A percentile compares a stretch with the other conserved stretches of the same genome.
Evolutionary conservation across 2,329 filamentous ascomycete species (phyloP).

Genomic region (Talaromyces amestolkiae): DNA sequence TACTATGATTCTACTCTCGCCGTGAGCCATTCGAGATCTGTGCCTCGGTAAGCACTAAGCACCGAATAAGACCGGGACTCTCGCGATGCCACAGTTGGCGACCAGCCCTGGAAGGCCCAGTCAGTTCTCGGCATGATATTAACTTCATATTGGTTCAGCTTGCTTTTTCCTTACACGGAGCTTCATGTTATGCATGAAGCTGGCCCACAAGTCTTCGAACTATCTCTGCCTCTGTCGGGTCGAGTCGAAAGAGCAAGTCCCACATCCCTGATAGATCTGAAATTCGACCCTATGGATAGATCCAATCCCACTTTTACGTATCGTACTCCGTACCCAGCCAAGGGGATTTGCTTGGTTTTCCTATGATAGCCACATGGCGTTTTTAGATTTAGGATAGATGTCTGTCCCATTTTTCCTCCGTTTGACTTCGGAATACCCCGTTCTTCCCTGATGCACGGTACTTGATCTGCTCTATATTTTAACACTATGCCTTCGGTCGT

Average conservation of each 20-base stretch:
- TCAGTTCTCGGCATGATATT: neutral
- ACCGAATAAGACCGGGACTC: neutral
- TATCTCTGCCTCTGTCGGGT: neutral
- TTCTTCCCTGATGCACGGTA: neutral
- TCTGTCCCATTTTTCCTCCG: neutral
- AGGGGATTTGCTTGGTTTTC: neutral
- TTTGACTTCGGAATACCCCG: neutral
- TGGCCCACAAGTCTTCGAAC: neutral
- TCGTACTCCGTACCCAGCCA: neutral
- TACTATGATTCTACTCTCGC: neutral
- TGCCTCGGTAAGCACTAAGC: neutral
- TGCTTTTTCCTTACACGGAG: neutral
- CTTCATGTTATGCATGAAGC: neutral
- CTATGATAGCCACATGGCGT: neutral
- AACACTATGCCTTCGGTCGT: neutral
- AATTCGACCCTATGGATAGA: neutral
- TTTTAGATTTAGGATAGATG: conserved; percentile 3
- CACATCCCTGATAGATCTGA: conserved; percentile 13
- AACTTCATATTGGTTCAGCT: neutral
- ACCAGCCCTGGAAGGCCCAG: neutral
- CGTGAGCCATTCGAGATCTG: neutral
- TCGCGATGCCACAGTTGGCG: neutral
- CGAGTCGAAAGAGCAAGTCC: neutral
- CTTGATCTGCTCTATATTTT: neutral
- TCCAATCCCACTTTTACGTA: conserved; percentile 1